Percentiles rank a stretch among this genome's conserved stretches.
Conservation (phyloP, 2,329 filamentous ascomycete genomes). For the Mariannaea elegans region DNA sequence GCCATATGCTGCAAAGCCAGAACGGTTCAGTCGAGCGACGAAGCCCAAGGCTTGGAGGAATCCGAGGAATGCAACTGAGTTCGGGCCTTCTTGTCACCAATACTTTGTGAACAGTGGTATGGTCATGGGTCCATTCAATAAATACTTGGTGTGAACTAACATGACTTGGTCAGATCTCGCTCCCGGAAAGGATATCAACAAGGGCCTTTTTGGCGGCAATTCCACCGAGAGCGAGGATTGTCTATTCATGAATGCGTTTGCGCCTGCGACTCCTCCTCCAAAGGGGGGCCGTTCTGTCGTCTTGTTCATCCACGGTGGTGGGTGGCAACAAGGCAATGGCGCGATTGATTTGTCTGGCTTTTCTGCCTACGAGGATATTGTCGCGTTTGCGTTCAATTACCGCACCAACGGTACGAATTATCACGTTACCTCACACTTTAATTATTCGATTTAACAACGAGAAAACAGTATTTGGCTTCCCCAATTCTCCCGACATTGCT, state of each 20-base stretch:
- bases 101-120: constrained; percentile 27
- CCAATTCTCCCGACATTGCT: constrained; percentile 51
- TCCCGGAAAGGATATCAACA: constrained; percentile 27
- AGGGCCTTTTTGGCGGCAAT: constrained; percentile 30
- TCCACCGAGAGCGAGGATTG: constrained; percentile 41
- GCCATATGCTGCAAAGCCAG: constrained; percentile 28
- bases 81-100: constrained; percentile 31
- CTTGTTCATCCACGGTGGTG: constrained; percentile 40
- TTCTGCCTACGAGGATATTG: constrained; percentile 39
- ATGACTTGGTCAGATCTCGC: constrained; percentile 28
- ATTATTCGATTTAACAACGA: too few species aligned
- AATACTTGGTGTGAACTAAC: not conserved
- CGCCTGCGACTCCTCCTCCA: constrained; percentile 20
- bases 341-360: constrained; percentile 36
- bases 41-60: constrained; percentile 27
- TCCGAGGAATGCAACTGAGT: constrained; percentile 17
- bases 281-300: constrained; percentile 30
- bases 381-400: constrained; percentile 40
- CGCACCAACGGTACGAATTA: constrained; percentile 36
- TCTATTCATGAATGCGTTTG: constrained; percentile 41
- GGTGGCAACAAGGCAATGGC: constrained; percentile 37
- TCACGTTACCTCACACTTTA: too few species aligned
- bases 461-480: constrained; percentile 56
- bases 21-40: constrained; percentile 26
- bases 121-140: not conserved